Evolutionary conservation across 2,329 filamentous ascomycete species (phyloP), one percentile per base, ranked within the genome.

Genomic region (Diaporthe australafricana): DNA sequence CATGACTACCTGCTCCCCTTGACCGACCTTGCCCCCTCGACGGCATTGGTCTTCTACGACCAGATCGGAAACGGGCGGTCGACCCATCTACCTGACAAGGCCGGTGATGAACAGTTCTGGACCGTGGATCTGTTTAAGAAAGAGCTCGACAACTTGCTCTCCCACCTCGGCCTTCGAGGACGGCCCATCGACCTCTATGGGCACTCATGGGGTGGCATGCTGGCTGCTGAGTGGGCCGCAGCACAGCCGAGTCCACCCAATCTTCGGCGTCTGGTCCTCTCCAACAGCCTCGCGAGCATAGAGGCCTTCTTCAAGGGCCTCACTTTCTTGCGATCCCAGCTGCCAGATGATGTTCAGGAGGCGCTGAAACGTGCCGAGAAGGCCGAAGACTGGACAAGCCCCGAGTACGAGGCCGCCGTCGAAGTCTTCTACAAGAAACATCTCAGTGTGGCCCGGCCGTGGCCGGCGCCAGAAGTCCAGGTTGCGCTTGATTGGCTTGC

Each of bases 11-110:
- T 85, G 22, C 74, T 80, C 0, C 79, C 81, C 0, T 77, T 87
- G 35, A 76, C 76, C 0, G 78, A 81, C 53, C 79, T 87, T 16
- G 32, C 50, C 11, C 52, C 71, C 9, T 75, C 76, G 22, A 82
- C 83, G 8, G 84, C 87, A 0, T 77, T 88, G 2, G 77, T 89
- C 32, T 83, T 88, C 76, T 89, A 89, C 75, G 87, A 89, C 74
- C 87, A 89, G 73, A 81, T 88, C 63, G 87, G 87, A 20, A 84
- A 83, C 71, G 87, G 85, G 9, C 76, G 76, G n/a, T 87, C 83
- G 5, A 88, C 86, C 0, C 85, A 84, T 68, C 78, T 88, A 11
- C 82, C 75, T 0, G 83, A 86, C n/a, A 85, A 83, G 70, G 76
- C 42, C 14, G 56, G 68, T 25, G 76, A 77, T 53, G 72, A 74